Evolutionary conservation across 352 stramenopile genomes (phyloP), one percentile per base, ranked within the genome.

Genomic region (Thalassiosira allenii): DNA sequence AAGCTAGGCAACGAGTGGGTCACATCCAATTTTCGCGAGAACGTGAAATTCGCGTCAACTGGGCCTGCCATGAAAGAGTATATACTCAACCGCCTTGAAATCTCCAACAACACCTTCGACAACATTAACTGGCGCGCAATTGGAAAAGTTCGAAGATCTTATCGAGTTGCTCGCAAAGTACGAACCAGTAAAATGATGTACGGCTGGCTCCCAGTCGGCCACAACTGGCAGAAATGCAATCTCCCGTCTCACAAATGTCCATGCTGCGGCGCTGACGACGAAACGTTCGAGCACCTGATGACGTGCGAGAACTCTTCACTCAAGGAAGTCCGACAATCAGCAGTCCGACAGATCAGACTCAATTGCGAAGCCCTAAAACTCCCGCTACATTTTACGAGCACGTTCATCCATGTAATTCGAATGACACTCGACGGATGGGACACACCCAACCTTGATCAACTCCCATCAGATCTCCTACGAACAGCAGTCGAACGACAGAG

Each of bases 141-240:
- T 34, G 63, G 63, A 1, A 41, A 14, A 20, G 63, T 72, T 22
- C 12, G 47, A 0, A 14, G 0, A 8, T 30, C 25, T 14, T 12
- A 58, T 20, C 30, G 34, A 25, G 22, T 52, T 47, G 1, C 1
- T 1, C 27, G 29, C 17, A 49, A 8, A 9, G 14, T 56, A 0
- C 44, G 47, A 8, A 56, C 30, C 3, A 72, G 44, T 20, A 72
- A 72, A 32, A 72, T 62, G 27, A 59, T 72, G 47, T 72, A 30
- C 34, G 2, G 47, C 12, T 72, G 63, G 63, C 25, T 72, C 0
- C 44, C 44, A 2, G 63, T 62, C 20, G 63, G 63, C 2, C 63
- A 61, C 32, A 72, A 72, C 22, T 51, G 30, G n/a, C n/a, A 59
- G 2, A 59, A 72, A 3, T 72, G 32, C 32, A 56, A 56, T 33